Base-by-base conservation (phyloP, 2,329 filamentous ascomycete species). In the Apiospora hydei region DNA sequence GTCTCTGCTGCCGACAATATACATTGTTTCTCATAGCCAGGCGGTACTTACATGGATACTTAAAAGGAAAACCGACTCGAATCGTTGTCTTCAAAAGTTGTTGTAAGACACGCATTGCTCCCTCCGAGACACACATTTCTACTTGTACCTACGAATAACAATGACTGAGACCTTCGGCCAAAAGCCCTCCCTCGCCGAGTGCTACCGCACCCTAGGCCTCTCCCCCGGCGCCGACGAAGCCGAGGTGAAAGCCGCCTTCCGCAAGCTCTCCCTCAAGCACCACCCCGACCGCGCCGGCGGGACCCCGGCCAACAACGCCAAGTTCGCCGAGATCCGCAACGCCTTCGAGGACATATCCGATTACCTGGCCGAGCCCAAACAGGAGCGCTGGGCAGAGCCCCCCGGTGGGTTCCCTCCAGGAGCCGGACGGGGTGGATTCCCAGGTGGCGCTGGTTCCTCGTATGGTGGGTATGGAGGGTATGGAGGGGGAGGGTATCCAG, bases 261-360 rank as follows among this genome's bases (percentile, higher is more conserved):
- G 57, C 57, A 64, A 41, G 30, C 57, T 64, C 7, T 64, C 57
- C 16, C 10, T 64, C 34, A 64, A 41, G 57, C 57, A 41, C 34
- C 57, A 64, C 57, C 57, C 57, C 21, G 57, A 64, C 34, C n/a
- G 16, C 34, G 57, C 57, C 57, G 57, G 57, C 34, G 18, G 2
- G 1, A n/a, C 57, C 18, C 57, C 41, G 57, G 57, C 57, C 34
- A 64, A 41, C 57, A 64, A 64, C 34, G 57, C 41, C 34, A 64
- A 64, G 57, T 64, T 64, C 34, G 34, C 57, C 34, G 57, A 18
- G 18, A 41, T 64, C 34, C 57, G 57, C 8, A 18, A 41, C 3
- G 57, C 57, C 34, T 64, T 41, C 57, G 57, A 64, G 18, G 57
- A 64, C 18, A 24, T 64, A 34, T 34, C n/a, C 18, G 57, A 64